Conservation (phyloP, 2,329 filamentous ascomycete genomes). For the Leptographium procerum region DNA sequence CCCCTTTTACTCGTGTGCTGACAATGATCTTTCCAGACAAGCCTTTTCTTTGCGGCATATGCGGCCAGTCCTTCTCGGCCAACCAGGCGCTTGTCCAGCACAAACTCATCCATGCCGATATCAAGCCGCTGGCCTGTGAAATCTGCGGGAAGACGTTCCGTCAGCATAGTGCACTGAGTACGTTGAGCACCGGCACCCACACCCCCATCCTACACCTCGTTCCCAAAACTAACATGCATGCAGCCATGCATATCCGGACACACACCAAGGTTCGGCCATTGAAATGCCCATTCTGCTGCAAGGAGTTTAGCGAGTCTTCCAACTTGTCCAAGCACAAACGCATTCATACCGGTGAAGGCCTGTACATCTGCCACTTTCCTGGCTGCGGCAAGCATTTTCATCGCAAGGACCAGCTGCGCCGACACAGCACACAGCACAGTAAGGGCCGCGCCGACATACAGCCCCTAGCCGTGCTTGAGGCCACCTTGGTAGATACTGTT, state of each 20-base stretch:
- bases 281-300: slow-evolving; percentile 45
- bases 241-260: slow-evolving; percentile 55
- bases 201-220: slow-evolving; percentile 4
- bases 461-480: neutral
- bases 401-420: slow-evolving; percentile 47
- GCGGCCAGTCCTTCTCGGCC: slow-evolving; percentile 49
- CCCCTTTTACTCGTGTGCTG: neutral
- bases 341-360: slow-evolving; percentile 43
- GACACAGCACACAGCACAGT: slow-evolving; percentile 35
- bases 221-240: neutral
- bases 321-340: slow-evolving; percentile 56
- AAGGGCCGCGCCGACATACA: slow-evolving; percentile 6
- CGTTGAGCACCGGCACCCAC: slow-evolving; percentile 37
- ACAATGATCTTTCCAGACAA: slow-evolving; percentile 34
- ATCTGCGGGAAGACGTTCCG: slow-evolving; percentile 50
- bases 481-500: neutral
- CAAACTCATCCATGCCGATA: slow-evolving; percentile 53
- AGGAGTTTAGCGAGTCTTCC: slow-evolving; percentile 52
- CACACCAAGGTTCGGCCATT: slow-evolving; percentile 57
- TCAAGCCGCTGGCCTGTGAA: slow-evolving; percentile 49
- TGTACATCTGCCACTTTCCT: slow-evolving; percentile 33
- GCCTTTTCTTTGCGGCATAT: slow-evolving; percentile 44
- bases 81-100: slow-evolving; percentile 59
- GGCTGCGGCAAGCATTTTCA: slow-evolving; percentile 47
- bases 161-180: slow-evolving; percentile 56